These are phyloP conservation scores for Hypoxylon fragiforme DNA, from an alignment of 495 filamentous ascomycete genomes.

Conservation along the genomic window DNA sequence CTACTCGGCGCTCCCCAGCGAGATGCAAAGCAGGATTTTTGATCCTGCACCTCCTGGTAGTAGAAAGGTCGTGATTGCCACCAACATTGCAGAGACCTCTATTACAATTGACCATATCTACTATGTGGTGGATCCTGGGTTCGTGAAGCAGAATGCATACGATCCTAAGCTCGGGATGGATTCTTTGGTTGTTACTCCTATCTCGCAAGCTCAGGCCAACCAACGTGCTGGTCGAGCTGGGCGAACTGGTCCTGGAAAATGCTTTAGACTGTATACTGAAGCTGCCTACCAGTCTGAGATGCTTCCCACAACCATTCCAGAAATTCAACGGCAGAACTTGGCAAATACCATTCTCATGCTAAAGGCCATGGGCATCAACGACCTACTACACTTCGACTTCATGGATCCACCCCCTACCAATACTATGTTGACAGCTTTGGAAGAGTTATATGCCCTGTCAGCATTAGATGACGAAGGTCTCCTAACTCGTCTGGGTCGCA, in stretches of 20 bases:
- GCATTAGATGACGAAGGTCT: slow-evolving; percentile 97
- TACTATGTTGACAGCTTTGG: slow-evolving; percentile 94
- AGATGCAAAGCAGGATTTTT: slow-evolving; percentile 94
- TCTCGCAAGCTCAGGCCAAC: slow-evolving; percentile 95
- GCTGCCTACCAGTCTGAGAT: slow-evolving; percentile 95
- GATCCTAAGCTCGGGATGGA: slow-evolving; percentile 99
- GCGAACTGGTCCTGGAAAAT: slow-evolving; percentile 93
- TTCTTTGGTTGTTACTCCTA: slow-evolving; percentile 88
- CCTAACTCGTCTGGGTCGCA: slow-evolving; percentile 85
- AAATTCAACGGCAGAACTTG: slow-evolving; percentile 97
- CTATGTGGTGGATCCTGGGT: slow-evolving; percentile 96
- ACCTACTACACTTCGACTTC: slow-evolving; percentile 96
- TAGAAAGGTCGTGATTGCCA: slow-evolving; percentile 95
- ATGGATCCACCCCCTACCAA: slow-evolving; percentile 98
- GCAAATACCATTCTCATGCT: slow-evolving; percentile 95
- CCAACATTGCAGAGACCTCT: slow-evolving; percentile 97
- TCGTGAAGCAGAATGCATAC: slow-evolving; percentile 97
- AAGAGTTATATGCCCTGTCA: slow-evolving; percentile 90
- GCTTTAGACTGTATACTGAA: slow-evolving; percentile 95
- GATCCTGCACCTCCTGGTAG: slow-evolving; percentile 87
- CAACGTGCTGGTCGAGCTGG: slow-evolving; percentile 92
- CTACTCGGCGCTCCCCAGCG: slow-evolving; percentile 87
- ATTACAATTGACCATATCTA: slow-evolving; percentile 98
- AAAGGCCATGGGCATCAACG: slow-evolving; percentile 99
- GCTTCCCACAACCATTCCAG: slow-evolving; percentile 92